Base-by-base conservation (phyloP, 2,329 filamentous ascomycete species). In the Helotiales sp. region DNA sequence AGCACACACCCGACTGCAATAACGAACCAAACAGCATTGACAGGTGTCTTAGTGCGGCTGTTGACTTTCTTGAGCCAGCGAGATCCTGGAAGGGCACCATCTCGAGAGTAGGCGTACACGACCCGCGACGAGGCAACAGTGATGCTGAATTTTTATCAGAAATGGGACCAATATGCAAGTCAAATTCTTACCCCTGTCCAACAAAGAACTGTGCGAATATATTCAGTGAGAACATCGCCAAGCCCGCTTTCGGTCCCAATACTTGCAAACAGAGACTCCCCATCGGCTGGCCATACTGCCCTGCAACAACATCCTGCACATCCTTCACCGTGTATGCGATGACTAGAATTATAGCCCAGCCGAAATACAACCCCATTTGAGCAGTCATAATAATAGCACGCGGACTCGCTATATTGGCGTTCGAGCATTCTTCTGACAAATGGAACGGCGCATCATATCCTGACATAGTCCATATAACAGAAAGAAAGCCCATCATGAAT, bases 11-110 rank as follows among this genome's bases (percentile, higher is more conserved):
- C 89, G 30, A 92, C 81, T 2, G 78, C 71, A 47, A 82, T 82
- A 73, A 91, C 91, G 76, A 91, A 83, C 84, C 89, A 88, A 11
- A 91, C 89, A 0, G 89, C 89, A 74, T 91, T 91, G 59, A 91
- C 89, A 0, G 90, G 90, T 0, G 90, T 92, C 61, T 83, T 78
- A 1, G 90, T 92, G 72, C 78, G 75, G 1, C 74, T 72, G 78
- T 92, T 89, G 60, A 92, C 88, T 26, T 79, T 75, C 73, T 86
- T 87, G 81, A 88, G 89, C 73, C 83, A 82, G 0, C 78, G 78
- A 5, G 86, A 88, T 6, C 86, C 74, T 0, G 89, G 89, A 74
- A 92, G 90, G 75, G 88, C 90, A 72, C 87, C 89, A 73, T 92
- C 90, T 37, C 90, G 87, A 20, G 90, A 89, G 77, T 92, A 92